These are phyloP conservation scores for Taphrina betulina DNA, from an alignment of 1,139 yeast species.

Conservation along the genomic window DNA sequence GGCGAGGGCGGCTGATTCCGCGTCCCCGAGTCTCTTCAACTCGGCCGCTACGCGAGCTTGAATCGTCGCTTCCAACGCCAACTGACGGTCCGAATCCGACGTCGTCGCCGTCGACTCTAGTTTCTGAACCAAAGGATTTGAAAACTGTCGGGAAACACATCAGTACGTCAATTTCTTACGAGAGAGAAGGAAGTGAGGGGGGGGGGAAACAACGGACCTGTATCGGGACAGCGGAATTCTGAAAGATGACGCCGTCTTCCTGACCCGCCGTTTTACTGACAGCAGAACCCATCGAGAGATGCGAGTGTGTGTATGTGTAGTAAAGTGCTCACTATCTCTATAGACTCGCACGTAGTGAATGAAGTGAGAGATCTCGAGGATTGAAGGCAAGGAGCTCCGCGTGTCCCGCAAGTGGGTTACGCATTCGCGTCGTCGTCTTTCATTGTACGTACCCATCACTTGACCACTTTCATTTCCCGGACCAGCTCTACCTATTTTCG, in stretches of 20 bases:
- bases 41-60: constrained; percentile 73
- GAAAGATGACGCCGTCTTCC: constrained; percentile 17
- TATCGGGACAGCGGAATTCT: constrained; percentile 23
- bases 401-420: too few species aligned
- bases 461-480: too few species aligned
- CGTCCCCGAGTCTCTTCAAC: constrained; percentile 60
- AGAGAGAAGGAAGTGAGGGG: too few species aligned
- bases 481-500: too few species aligned
- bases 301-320: too few species aligned
- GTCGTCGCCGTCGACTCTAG: constrained; percentile 6
- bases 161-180: too few species aligned
- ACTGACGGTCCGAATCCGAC: constrained; percentile 44
- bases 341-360: too few species aligned
- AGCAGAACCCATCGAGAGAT: constrained; percentile 32
- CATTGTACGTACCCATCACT: too few species aligned
- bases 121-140: not conserved
- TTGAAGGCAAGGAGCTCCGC: too few species aligned
- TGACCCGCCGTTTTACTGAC: constrained; percentile 1
- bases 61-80: constrained; percentile 72
- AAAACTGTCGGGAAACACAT: not conserved
- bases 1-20: constrained; percentile 59
- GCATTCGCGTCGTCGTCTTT: too few species aligned
- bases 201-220: constrained; percentile 11
- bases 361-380: too few species aligned
- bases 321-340: too few species aligned